These are phyloP conservation scores for Arthroderma uncinatum DNA, from an alignment of 2,329 filamentous ascomycete species.

Conservation along the genomic window DNA sequence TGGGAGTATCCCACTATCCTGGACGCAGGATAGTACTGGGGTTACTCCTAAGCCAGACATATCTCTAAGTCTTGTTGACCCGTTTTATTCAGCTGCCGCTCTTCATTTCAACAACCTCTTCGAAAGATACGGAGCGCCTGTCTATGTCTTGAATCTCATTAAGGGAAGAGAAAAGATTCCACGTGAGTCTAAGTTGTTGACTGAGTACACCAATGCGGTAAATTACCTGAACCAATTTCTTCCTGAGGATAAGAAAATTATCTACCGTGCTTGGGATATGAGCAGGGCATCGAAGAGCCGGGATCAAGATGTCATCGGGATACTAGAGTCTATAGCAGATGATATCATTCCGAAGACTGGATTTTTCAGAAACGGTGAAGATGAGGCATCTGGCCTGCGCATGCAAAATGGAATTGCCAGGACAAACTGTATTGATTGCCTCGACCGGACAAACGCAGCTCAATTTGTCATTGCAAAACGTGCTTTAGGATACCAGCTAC, in stretches of 20 bases:
- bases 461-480: constrained; percentile 97
- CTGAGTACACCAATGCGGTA: constrained; percentile 78
- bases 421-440: constrained; percentile 95
- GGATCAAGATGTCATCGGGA: constrained; percentile 88
- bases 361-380: constrained; percentile 88
- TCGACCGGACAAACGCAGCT: constrained; percentile 92
- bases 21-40: constrained; percentile 92
- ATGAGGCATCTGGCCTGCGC: constrained; percentile 50
- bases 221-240: constrained; percentile 91
- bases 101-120: constrained; percentile 94
- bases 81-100: constrained; percentile 86
- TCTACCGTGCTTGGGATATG: constrained; percentile 97
- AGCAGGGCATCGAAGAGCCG: constrained; percentile 84
- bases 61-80: constrained; percentile 86
- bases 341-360: constrained; percentile 75
- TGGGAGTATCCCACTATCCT: constrained; percentile 91
- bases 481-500: constrained; percentile 80
- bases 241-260: constrained; percentile 69
- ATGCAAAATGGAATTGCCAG: constrained; percentile 87
- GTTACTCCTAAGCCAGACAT: constrained; percentile 96
- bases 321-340: constrained; percentile 78
- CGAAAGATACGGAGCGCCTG: constrained; percentile 78
- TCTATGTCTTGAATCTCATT: constrained; percentile 86
- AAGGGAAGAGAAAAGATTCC: constrained; percentile 80
- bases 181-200: constrained; percentile 78